phyloP scores from a whole-genome alignment of 768 basidiomycete species.

The Kwoniella pini region DNA sequence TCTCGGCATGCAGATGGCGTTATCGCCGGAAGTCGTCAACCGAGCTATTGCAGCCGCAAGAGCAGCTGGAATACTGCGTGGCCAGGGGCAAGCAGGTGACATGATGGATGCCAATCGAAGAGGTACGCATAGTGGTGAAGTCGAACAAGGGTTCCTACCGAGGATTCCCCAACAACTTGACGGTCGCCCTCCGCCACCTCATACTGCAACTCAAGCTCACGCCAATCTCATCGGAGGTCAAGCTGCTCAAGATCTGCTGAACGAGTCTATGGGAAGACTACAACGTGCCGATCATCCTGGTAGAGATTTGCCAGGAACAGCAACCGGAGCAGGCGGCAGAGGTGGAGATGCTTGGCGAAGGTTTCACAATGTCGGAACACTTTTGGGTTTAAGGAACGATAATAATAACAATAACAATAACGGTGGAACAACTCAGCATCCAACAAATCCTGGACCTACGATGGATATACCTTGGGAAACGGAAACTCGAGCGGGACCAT shows the following conservation, averaged over 20 bases:
- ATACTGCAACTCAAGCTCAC: constrained; percentile 5
- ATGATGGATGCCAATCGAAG: background rate
- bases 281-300: too few relatives aligned
- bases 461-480: constrained; percentile 7
- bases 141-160: background rate
- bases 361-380: constrained; percentile 17
- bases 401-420: background rate
- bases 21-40: constrained; percentile 17
- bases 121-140: background rate
- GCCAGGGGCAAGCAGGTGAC: background rate
- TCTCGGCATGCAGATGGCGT: constrained; percentile 16
- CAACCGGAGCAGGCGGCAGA: background rate
- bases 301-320: background rate
- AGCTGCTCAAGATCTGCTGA: background rate
- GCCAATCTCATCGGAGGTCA: constrained; percentile 9
- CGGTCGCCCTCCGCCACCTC: background rate
- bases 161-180: background rate
- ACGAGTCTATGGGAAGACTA: background rate
- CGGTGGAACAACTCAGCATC: background rate
- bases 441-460: background rate
- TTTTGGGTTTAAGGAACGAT: constrained; percentile 17
- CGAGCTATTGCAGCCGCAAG: constrained; percentile 15
- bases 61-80: constrained; percentile 18
- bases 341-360: constrained; percentile 11
- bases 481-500: background rate